Percentiles rank a stretch among this genome's conserved stretches.
These are phyloP conservation scores for Agroathelia rolfsii DNA, from an alignment of 1,284 basidiomycete species.

Conservation along the genomic window DNA sequence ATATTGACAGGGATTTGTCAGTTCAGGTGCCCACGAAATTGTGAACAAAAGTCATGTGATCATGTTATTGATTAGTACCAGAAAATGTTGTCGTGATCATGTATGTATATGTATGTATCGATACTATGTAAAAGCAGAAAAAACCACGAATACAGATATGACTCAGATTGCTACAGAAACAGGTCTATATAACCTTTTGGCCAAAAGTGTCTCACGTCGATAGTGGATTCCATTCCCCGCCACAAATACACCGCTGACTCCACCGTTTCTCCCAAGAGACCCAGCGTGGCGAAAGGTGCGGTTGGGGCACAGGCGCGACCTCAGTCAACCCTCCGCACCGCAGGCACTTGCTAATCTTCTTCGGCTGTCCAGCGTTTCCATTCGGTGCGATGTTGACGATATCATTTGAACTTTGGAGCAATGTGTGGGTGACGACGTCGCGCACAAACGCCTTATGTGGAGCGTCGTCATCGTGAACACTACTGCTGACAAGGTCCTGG, in stretches of 20 bases:
- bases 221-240: constrained; percentile 45
- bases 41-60: neutral
- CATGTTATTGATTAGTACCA: neutral
- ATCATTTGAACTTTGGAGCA: too few relatives aligned
- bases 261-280: constrained; percentile 52
- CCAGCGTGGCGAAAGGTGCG: constrained; percentile 37
- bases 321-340: constrained; percentile 54
- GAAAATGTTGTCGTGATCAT: neutral
- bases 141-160: neutral
- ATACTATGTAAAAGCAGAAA: neutral
- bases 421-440: constrained; percentile 55
- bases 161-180: constrained; percentile 9
- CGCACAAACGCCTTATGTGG: constrained; percentile 31
- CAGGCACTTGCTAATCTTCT: constrained; percentile 36
- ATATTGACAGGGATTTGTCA: constrained; percentile 1
- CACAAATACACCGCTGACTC: constrained; percentile 53
- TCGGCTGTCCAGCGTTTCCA: constrained; percentile 24
- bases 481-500: constrained; percentile 51
- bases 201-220: neutral
- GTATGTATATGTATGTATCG: constrained; percentile 2
- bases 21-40: neutral
- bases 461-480: constrained; percentile 15
- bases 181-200: constrained; percentile 5
- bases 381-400: too few relatives aligned
- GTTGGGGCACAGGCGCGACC: constrained; percentile 22